Evolutionary conservation across 257 asterid species (phyloP).

Genomic region (Petrea volubilis): DNA sequence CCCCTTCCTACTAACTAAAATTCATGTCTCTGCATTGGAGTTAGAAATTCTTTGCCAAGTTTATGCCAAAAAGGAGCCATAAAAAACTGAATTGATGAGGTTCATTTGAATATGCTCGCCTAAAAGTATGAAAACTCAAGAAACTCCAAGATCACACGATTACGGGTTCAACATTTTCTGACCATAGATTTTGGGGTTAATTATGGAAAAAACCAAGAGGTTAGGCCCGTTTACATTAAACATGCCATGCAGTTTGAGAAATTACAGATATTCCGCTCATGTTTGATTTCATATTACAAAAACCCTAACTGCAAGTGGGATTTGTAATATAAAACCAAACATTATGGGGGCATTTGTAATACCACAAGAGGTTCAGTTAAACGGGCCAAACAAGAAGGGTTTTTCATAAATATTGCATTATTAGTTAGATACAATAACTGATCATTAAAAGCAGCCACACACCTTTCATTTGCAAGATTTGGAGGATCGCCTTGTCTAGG

Average conservation of each 20-base stretch:
- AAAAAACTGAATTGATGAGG: background rate
- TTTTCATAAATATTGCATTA: too few species aligned
- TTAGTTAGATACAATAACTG: too few species aligned
- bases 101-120: background rate
- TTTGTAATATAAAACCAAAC: too few species aligned
- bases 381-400: too few species aligned
- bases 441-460: conserved; percentile 19
- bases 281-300: too few species aligned
- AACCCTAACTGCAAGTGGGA: too few species aligned
- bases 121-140: background rate
- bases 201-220: too few species aligned
- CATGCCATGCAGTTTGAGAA: too few species aligned
- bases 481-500: conserved; percentile 63
- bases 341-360: too few species aligned
- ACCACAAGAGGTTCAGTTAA: too few species aligned
- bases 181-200: background rate
- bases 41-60: background rate
- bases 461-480: conserved; percentile 59
- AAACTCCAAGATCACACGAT: background rate
- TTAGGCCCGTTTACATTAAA: too few species aligned
- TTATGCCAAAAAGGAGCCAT: background rate
- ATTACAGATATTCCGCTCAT: too few species aligned
- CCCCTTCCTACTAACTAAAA: background rate
- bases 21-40: background rate
- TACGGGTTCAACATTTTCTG: background rate